Conservation (phyloP, 148 eudicot species). For the Camellia granthamiana region DNA sequence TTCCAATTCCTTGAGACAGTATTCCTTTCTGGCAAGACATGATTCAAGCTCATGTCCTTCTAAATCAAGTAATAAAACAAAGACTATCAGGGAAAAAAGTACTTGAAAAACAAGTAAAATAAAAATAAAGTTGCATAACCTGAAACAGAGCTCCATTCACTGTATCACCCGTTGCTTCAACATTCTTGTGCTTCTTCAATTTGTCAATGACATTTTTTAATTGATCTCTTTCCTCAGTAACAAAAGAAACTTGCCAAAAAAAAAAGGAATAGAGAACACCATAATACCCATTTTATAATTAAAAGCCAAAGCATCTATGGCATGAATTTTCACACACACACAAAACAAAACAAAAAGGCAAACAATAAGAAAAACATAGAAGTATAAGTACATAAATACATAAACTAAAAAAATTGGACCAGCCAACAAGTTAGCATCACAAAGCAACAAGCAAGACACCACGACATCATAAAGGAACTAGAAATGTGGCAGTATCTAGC, state of each 20-base stretch:
- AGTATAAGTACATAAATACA: not conserved
- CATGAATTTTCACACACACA: not conserved
- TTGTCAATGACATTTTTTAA: constrained; percentile 43
- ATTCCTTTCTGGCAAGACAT: constrained; percentile 62
- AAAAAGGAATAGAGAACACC: not conserved
- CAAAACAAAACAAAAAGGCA: not conserved
- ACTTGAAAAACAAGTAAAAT: not conserved
- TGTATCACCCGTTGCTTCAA: constrained; percentile 44
- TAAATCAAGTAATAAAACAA: constrained; percentile 22
- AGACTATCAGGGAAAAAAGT: constrained; percentile 11
- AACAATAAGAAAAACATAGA: not conserved
- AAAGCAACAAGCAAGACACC: not conserved
- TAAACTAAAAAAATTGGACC: not conserved
- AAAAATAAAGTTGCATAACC: constrained; percentile 36
- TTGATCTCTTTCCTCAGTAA: constrained; percentile 70
- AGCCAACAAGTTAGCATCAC: not conserved
- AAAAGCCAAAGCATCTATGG: not conserved
- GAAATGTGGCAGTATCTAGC: not conserved
- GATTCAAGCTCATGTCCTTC: constrained; percentile 66
- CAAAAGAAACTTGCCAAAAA: constrained; percentile 57
- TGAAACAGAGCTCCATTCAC: constrained; percentile 45
- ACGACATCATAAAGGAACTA: not conserved
- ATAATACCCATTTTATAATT: not conserved
- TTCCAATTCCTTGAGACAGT: constrained; percentile 44
- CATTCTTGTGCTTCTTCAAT: constrained; percentile 43